Base-by-base conservation (phyloP, 805 yeast species). In the Deakozyma indianensis region DNA sequence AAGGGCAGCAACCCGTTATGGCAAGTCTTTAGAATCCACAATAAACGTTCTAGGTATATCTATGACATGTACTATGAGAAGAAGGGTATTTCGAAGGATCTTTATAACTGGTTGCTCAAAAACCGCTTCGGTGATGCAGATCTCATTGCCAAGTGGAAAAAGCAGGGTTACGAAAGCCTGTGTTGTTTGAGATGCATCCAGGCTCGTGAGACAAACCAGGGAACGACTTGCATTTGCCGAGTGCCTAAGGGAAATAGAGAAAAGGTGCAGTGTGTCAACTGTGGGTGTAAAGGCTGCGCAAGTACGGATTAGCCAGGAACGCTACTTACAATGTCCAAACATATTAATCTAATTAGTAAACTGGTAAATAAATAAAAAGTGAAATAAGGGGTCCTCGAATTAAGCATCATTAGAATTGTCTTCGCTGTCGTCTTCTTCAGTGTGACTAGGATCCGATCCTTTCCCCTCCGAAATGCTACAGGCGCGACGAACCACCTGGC, bases 271-370 rank as follows among this genome's bases (percentile, higher is more conserved):
- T 85, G 94, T 59, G 70, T 80, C 3, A 82, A 79, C 24, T 85
- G 95, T 66, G 95, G 95, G 0, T 85, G 95, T 55, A 66, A 71
- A 49, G 95, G 95, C 3, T 85, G 95, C 58, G 75, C 90, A 2
- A 80, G 87, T 55, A 70, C 77, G 18, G 92, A 83, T 57, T 83
- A 56, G 18, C 7, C 16, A 5, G 5, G 18, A 61, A 15, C 3
- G 22, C 21, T 40, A 27, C n/a, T n/a, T n/a, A n/a, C n/a, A n/a
- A n/a, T n/a, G 41, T 20, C 23, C 24, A 21, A 16, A 21, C 16
- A n/a, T 25, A 18, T n/a, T 14, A 16, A 43, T 27, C n/a, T n/a
- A n/a, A 41, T 15, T 11, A 35, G 22, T 15, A 20, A 25, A 7
- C 22, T 43, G 35, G 40, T 29, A 28, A 41, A 22, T 28, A 38